Base-by-base conservation (phyloP, 805 yeast genomes). In the Schwanniomyces yamadae region DNA sequence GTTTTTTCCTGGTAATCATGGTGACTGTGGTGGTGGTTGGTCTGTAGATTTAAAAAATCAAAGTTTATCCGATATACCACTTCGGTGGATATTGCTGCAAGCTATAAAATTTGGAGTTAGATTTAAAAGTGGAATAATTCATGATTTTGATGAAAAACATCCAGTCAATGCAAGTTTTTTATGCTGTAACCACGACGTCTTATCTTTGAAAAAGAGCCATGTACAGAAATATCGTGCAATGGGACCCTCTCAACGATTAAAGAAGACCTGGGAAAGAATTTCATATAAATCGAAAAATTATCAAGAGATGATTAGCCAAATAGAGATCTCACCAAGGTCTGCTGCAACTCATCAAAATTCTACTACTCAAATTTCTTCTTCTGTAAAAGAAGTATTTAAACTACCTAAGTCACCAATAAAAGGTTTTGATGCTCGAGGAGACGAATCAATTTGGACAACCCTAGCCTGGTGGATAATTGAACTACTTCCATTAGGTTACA, bases 1-100 rank as follows among this genome's bases (percentile, higher is more conserved):
- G 27, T 82, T 82, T 82, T 82, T 82, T 47, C 76, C 84, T 1
- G 89, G 87, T 2, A 77, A 77, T 49, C 88, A 82, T 54, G 66
- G 82, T 7, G 87, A 82, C 54, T 59, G 77, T 46, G 88, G 88
- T 2, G 87, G 87, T 3, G 84, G 84, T 0, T 80, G 84, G 82
- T 53, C 63, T 1, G 54, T 63, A 4, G 80, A 75, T 50, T 22
- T 39, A 0, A 50, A 62, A 31, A 76, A 76, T 1, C 71, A 75
- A 27, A 48, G 54, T 15, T 40, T 76, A 11, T 66, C 84, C 0
- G 71, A 77, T 43, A 42, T 78, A 11, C 61, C 86, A 0, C 57
- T 82, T 16, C 63, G 81, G 41, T 82, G 87, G 87, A 75, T 82
- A 53, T 39, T 81, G 9, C 58, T 71, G 4, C 78, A 76, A 49